Base-by-base conservation (phyloP, 176 grass and related monocot genomes). In the Coix lacrymajobi region DNA sequence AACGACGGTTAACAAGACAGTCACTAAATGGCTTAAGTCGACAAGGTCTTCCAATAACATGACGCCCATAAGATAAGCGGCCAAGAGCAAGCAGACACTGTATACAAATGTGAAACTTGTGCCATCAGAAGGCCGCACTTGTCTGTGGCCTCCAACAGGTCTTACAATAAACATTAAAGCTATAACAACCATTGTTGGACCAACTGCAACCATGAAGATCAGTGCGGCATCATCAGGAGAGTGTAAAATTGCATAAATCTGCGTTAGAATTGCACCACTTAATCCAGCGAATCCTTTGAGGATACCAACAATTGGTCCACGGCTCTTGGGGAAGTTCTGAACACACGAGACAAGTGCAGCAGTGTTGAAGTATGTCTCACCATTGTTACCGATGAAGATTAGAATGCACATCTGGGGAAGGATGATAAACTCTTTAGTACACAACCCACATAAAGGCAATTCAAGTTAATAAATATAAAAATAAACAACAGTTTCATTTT, bases 341-440 rank as follows among this genome's bases (percentile, higher is more conserved):
- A 97, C 92, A 76, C 94, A 94, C 65, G 94, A 97, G 79, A 97
- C 92, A 11, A 97, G 88, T 12, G 94, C 91, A 38, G 82, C 91
- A 38, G 94, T 97, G 72, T 97, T 97, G 94, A 94, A 94, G 77
- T 97, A 94, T 13, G 94, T 97, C 79, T 97, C 94, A 3, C 92
- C 94, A 88, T 97, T 97, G 66, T 82, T 92, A 37, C 94, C 94
- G 16, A 97, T 41, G 75, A 94, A 94, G 9, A 97, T 94, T 13
- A 97, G 85, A 66, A 97, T 90, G 72, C 94, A 97, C 92, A 97
- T 94, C 94, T 97, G 92, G 6, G 22, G 48, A 86, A 54, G 15
- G 77, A 81, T 14, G 3, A 72, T 2, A 67, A 73, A 66, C 30
- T 64, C 83, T 82, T 82, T 71, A 90, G 58, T 29, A 29, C 20